phyloP scores from a whole-genome alignment of 345 rosid species.

The Citrus maxima region DNA sequence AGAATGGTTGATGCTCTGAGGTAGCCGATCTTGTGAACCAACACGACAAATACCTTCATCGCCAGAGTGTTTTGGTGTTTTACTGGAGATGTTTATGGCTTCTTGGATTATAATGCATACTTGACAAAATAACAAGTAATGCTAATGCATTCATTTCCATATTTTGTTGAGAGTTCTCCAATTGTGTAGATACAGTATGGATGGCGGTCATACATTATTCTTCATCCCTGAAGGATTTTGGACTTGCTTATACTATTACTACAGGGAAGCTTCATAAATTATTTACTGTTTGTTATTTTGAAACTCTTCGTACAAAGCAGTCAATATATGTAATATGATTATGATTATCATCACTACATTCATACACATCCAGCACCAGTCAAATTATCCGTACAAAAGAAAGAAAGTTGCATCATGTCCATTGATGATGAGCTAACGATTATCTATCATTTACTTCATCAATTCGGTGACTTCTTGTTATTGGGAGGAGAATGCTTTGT shows the following conservation, averaged over 20 bases:
- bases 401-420: too few species aligned
- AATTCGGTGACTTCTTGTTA: too few species aligned
- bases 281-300: not conserved
- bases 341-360: not conserved
- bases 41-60: not conserved
- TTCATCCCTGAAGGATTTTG: conserved; percentile 9
- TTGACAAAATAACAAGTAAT: not conserved
- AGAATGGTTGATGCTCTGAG: conserved; percentile 60
- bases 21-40: conserved; percentile 23
- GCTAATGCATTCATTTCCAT: not conserved
- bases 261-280: not conserved
- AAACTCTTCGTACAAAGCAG: not conserved
- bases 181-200: not conserved
- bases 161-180: not conserved
- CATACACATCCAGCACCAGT: not conserved
- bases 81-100: not conserved
- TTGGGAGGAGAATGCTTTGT: too few species aligned
- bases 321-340: not conserved
- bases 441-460: too few species aligned
- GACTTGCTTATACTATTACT: not conserved
- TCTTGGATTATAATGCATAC: not conserved
- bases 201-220: not conserved
- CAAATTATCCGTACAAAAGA: too few species aligned
- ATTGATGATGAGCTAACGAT: too few species aligned
- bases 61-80: not conserved